Percentiles rank a stretch among this genome's conserved stretches.
Evolutionary conservation across 345 rosid species (phyloP).

Genomic region (Pistacia atlantica): DNA sequence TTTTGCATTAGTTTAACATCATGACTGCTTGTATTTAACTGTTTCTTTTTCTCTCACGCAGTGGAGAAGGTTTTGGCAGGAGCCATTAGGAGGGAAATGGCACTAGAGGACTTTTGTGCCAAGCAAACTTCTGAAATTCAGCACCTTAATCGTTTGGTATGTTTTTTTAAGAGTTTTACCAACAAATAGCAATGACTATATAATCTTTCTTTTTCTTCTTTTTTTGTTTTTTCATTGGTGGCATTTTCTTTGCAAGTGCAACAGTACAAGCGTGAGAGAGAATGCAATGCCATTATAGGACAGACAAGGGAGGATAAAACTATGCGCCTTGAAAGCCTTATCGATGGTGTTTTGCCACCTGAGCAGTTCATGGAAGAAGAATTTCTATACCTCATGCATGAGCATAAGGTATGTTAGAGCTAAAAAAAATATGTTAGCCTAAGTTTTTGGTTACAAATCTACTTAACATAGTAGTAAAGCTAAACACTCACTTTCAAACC

Average conservation of each 20-base stretch:
- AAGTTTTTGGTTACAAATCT: no score
- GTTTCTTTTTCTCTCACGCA: conserved; percentile 54
- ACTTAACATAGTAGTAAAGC: neutral
- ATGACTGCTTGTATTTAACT: neutral
- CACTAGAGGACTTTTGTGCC: conserved; percentile 86
- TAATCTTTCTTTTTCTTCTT: neutral
- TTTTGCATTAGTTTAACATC: neutral
- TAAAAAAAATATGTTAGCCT: no score
- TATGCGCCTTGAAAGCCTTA: conserved; percentile 87
- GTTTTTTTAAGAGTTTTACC: conserved; percentile 23
- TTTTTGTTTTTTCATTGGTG: neutral
- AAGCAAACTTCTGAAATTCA: conserved; percentile 86
- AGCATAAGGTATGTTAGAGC: conserved; percentile 55
- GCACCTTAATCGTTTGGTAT: conserved; percentile 94
- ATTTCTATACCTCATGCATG: conserved; percentile 67
- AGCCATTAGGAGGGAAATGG: conserved; percentile 98
- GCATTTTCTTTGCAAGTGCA: conserved; percentile 63
- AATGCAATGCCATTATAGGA: conserved; percentile 88
- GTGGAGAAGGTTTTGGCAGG: conserved; percentile 96
- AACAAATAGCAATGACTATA: conserved; percentile 7
- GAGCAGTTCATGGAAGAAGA: conserved; percentile 91
- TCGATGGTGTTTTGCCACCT: conserved; percentile 92
- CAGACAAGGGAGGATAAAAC: conserved; percentile 94
- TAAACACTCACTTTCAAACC: neutral
- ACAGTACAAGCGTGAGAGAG: conserved; percentile 98